Evolutionary conservation across 2,329 filamentous ascomycete species (phyloP), one percentile per base, ranked within the genome.

Genomic region (Fusarium bulbicola): DNA sequence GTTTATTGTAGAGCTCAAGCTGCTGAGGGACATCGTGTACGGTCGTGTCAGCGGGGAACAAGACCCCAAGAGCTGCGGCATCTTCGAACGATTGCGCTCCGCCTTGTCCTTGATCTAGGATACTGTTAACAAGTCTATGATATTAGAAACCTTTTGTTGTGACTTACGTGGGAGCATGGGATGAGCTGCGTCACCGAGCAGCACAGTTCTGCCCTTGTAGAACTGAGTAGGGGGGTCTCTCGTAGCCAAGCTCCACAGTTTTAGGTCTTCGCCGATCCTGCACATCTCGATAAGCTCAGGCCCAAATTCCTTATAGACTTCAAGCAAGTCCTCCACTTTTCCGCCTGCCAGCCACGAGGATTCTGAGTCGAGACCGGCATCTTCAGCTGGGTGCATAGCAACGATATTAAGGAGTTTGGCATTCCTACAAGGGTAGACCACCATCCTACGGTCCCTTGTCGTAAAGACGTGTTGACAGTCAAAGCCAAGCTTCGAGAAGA

Each of bases 91-190:
- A 64, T 24, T 68, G 65, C 7, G 65, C 68, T 12, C 59, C 68
- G 5, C 68, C 68, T 30, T 70, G 68, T 10, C 65, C 68, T n/a
- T 65, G 59, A 20, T 68, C 68, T 70, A 28, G 7, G 1, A 40
- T 6, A 5, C 37, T 50, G 16, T 42, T n/a, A 40, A 9, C 34
- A 1, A 32, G 11, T 15, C n/a, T n/a, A n/a, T n/a, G n/a, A n/a
- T n/a, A n/a, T n/a, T n/a, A n/a, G n/a, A n/a, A n/a, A n/a, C n/a
- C n/a, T n/a, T n/a, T n/a, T n/a, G n/a, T n/a, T n/a, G n/a, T n/a
- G n/a, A 8, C 59, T 45, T 42, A 68, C 68, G 65, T 18, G 65
- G 68, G 43, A 68, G 65, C 68, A 70, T 70, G 0, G 68, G 68
- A 7, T 70, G 68, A 15, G 68, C 68, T 32, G 68, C 68, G 5